Base-by-base conservation (phyloP, 2,329 filamentous ascomycete genomes). In the Aureobasidium uvarum region DNA sequence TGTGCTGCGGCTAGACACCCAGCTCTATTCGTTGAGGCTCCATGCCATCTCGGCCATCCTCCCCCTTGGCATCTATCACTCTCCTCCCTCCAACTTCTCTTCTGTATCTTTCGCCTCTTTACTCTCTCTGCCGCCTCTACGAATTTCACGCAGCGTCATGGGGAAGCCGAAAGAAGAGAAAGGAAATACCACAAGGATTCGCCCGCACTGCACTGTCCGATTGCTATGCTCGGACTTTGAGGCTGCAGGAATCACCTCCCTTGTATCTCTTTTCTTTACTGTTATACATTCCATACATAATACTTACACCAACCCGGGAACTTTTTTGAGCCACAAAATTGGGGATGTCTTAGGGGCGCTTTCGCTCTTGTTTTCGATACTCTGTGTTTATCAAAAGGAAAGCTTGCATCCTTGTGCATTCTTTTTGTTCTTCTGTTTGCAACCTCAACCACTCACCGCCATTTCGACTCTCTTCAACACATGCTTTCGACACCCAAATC, bases 1-100 rank as follows among this genome's bases (percentile, higher is more conserved):
- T 97, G 66, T 98, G 94, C 86, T 98, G 94, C 80, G 91, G 91
- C 85, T 75, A 66, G 65, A 51, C 25, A 16, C 28, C 58, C 43
- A 60, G 16, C 43, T 45, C 7, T 41, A 33, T 38, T 33, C 18
- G 16, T 20, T 62, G 28, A 60, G 13, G 14, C n/a, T 13, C 51
- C 43, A 41, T 20, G n/a, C 36, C 28, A n/a, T 14, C 45, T 46
- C 41, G 20, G 31, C 45, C 18, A 39, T 16, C 45, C 46, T 41
- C 58, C 41, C 18, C 56, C 20, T 38, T 41, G 6, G 36, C 43
- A 41, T 58, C 39, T 36, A 46, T 18, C 38, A 18, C 43, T 38
- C 54, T 45, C 39, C 54, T 58, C 39, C 20, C 43, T 25, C 56
- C 55, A 39, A 45, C 56, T 60, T 48, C 56, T 48, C 56, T 60